Evolutionary conservation across 2,329 filamentous ascomycete species (phyloP).

Genomic region (Chrysoporthe deuterocubensis): DNA sequence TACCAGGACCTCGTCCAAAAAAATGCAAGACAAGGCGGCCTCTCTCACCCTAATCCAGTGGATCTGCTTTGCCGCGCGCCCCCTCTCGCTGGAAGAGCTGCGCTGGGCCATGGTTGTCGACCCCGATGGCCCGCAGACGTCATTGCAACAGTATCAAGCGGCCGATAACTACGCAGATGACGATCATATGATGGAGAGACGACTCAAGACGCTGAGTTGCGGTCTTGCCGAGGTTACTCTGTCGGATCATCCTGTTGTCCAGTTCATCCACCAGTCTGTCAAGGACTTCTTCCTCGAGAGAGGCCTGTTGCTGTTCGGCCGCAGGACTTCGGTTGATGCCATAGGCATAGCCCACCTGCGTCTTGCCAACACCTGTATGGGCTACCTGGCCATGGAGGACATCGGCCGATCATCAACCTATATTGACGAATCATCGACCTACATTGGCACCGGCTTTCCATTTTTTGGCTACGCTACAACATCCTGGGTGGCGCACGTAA

Average conservation of each 20-base stretch:
- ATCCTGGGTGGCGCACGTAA: slow-evolving; percentile 28
- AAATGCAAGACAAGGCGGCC: slow-evolving; percentile 26
- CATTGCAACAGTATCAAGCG: slow-evolving; percentile 31
- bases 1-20: slow-evolving; percentile 33
- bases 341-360: slow-evolving; percentile 27
- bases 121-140: slow-evolving; percentile 27
- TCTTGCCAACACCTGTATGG: slow-evolving; percentile 35
- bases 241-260: slow-evolving; percentile 28
- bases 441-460: slow-evolving; percentile 17
- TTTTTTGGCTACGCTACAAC: slow-evolving; percentile 30
- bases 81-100: slow-evolving; percentile 36
- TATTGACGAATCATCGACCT: background rate
- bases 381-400: slow-evolving; percentile 34
- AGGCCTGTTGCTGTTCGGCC: slow-evolving; percentile 27
- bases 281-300: slow-evolving; percentile 39
- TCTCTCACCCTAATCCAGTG: slow-evolving; percentile 39
- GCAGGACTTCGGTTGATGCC: background rate
- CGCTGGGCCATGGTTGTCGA: slow-evolving; percentile 39
- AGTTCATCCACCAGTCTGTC: slow-evolving; percentile 42
- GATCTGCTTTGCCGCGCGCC: slow-evolving; percentile 38
- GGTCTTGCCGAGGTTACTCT: slow-evolving; percentile 36
- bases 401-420: slow-evolving; percentile 16
- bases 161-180: slow-evolving; percentile 29
- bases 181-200: slow-evolving; percentile 24
- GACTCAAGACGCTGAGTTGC: slow-evolving; percentile 34